phyloP scores from a whole-genome alignment of 2,329 filamentous ascomycete species.

The Mycogone perniciosa region DNA sequence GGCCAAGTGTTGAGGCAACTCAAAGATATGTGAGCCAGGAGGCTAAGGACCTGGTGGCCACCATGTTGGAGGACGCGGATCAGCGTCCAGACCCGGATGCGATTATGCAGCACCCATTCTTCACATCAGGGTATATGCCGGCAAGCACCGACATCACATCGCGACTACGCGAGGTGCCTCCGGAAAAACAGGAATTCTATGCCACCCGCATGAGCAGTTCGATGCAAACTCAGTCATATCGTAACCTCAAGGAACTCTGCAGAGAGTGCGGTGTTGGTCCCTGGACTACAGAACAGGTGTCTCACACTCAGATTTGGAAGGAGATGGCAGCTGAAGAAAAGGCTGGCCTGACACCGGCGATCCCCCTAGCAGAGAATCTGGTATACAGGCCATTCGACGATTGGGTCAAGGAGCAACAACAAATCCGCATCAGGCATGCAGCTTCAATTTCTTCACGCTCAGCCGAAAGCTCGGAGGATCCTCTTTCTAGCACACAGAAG shows the following conservation, averaged over 20 bases:
- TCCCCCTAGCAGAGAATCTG: conserved; percentile 54
- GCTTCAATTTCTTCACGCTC: conserved; percentile 25
- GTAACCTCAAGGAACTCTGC: conserved; percentile 52
- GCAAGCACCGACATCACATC: conserved; percentile 50
- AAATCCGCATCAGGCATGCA: conserved; percentile 28
- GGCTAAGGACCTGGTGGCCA: conserved; percentile 71
- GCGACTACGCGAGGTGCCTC: conserved; percentile 51
- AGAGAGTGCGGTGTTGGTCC: conserved; percentile 53
- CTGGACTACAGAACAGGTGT: conserved; percentile 40
- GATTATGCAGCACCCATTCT: conserved; percentile 76
- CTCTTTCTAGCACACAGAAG: conserved; percentile 27
- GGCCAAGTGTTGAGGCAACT: conserved; percentile 61
- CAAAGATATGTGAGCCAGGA: conserved; percentile 67
- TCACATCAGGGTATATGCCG: conserved; percentile 70
- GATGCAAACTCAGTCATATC: conserved; percentile 40
- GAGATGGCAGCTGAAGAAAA: conserved; percentile 65
- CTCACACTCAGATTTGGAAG: conserved; percentile 54
- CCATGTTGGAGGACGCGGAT: conserved; percentile 69
- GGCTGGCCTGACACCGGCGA: conserved; percentile 55
- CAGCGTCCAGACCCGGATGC: conserved; percentile 67
- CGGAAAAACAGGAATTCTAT: conserved; percentile 54
- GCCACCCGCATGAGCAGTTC: conserved; percentile 38
- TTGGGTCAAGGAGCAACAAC: conserved; percentile 48
- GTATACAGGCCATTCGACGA: conserved; percentile 61
- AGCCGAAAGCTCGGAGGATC: conserved; percentile 27